Evolutionary conservation across 2,329 filamentous ascomycete species (phyloP).

Genomic region (Colletotrichum scovillei): DNA sequence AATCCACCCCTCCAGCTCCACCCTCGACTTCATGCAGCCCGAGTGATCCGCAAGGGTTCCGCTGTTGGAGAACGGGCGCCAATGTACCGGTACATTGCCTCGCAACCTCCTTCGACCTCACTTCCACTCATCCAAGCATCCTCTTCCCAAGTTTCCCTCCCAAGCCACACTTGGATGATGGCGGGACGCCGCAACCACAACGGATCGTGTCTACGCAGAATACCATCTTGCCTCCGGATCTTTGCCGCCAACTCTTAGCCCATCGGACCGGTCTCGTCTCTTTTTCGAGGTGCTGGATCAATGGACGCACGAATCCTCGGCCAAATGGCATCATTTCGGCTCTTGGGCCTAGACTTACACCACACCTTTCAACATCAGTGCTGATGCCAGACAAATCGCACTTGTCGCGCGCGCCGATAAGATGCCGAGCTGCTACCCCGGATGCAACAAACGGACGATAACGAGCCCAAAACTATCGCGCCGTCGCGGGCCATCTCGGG

Average conservation of each 20-base stretch:
- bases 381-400: background rate
- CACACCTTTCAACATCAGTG: background rate
- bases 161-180: background rate
- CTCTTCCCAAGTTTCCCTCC: background rate
- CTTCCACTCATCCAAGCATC: background rate
- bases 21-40: conserved; percentile 35
- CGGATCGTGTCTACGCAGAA: background rate
- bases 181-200: background rate
- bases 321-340: conserved; percentile 33
- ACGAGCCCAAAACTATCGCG: background rate
- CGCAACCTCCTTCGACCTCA: background rate
- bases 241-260: conserved; percentile 23
- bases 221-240: conserved; percentile 12
- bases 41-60: conserved; percentile 34
- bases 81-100: conserved; percentile 40
- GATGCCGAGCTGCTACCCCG: conserved; percentile 28
- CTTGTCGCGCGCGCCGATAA: conserved; percentile 24
- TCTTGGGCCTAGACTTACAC: background rate
- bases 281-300: background rate
- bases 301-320: conserved; percentile 29
- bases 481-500: conserved; percentile 7
- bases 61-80: conserved; percentile 37
- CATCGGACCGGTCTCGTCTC: conserved; percentile 1
- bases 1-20: conserved; percentile 33
- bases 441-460: conserved; percentile 19